phyloP scores from a whole-genome alignment of 805 yeast genomes.

The Kodamaea fukazawae region DNA sequence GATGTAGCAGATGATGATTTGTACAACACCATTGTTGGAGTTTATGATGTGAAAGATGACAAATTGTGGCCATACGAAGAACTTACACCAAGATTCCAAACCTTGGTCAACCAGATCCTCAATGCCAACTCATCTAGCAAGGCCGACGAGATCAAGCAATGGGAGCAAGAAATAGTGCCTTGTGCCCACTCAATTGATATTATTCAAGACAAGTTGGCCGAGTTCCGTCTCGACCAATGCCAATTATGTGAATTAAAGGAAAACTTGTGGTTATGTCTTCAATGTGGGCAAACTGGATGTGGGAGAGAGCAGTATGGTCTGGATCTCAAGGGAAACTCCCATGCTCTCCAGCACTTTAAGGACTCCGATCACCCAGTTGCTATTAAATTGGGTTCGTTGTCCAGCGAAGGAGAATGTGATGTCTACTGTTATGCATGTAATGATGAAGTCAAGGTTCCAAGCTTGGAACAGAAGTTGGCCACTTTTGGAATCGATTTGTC shows the following conservation, averaged over 20 bases:
- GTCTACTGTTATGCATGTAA: conserved; percentile 85
- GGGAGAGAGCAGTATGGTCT: conserved; percentile 95
- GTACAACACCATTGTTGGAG: conserved; percentile 44
- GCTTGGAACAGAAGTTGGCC: conserved; percentile 44
- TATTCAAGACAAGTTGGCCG: conserved; percentile 28
- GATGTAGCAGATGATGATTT: conserved; percentile 62
- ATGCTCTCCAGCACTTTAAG: conserved; percentile 75
- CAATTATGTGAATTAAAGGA: conserved; percentile 59
- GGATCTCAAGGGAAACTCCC: conserved; percentile 82
- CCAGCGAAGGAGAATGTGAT: conserved; percentile 70
- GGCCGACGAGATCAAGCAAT: conserved; percentile 73
- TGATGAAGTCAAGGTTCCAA: conserved; percentile 81
- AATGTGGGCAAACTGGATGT: conserved; percentile 91
- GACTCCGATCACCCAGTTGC: conserved; percentile 71
- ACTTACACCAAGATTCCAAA: conserved; percentile 20
- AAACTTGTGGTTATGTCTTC: conserved; percentile 89
- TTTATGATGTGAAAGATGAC: conserved; percentile 39
- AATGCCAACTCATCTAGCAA: conserved; percentile 56
- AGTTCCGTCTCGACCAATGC: conserved; percentile 46
- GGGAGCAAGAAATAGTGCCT: conserved; percentile 85
- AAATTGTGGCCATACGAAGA: conserved; percentile 23
- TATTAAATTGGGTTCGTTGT: conserved; percentile 84
- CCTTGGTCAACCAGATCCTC: conserved; percentile 45
- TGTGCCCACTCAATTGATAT: conserved; percentile 74
- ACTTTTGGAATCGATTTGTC: conserved; percentile 67